These are phyloP conservation scores for Prunus fruticosa DNA, from an alignment of 306 rosid genomes.

Conservation along the genomic window DNA sequence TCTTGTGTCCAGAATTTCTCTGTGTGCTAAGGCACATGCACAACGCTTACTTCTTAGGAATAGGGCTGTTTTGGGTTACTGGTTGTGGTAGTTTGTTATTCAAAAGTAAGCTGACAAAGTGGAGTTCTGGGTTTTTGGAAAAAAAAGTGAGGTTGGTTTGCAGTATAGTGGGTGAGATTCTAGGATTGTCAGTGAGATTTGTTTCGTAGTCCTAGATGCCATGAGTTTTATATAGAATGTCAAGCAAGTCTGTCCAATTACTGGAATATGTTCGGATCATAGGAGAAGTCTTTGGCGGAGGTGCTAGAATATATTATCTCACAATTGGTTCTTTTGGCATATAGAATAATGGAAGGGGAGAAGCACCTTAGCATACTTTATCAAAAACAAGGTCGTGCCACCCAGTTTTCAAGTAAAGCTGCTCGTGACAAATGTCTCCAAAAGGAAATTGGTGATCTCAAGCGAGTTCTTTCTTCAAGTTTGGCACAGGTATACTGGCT, in stretches of 20 bases:
- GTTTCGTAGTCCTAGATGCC: background rate
- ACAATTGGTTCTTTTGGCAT: slow-evolving; percentile 9
- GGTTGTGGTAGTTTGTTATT: background rate
- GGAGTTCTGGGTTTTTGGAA: background rate
- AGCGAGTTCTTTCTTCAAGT: slow-evolving; percentile 76
- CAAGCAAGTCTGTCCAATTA: background rate
- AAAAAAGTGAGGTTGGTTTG: background rate
- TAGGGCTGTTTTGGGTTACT: background rate
- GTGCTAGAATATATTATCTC: slow-evolving; percentile 16
- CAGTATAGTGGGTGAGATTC: background rate
- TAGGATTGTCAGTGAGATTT: background rate
- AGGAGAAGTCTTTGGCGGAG: slow-evolving; percentile 11
- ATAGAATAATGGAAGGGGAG: slow-evolving; percentile 93
- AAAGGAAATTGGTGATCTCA: slow-evolving; percentile 83
- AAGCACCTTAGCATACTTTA: slow-evolving; percentile 96
- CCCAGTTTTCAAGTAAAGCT: slow-evolving; percentile 94
- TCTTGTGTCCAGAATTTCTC: background rate
- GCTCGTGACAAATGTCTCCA: slow-evolving; percentile 98
- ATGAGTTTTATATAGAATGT: background rate
- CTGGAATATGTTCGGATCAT: slow-evolving; percentile 11
- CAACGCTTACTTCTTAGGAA: background rate
- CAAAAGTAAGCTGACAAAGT: background rate
- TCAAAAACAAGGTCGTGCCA: slow-evolving; percentile 98
- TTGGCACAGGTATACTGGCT: slow-evolving; percentile 55
- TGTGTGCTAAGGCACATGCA: background rate